These are phyloP conservation scores for Hypoxylon subgilvum DNA, from an alignment of 495 filamentous ascomycete species.

Conservation along the genomic window DNA sequence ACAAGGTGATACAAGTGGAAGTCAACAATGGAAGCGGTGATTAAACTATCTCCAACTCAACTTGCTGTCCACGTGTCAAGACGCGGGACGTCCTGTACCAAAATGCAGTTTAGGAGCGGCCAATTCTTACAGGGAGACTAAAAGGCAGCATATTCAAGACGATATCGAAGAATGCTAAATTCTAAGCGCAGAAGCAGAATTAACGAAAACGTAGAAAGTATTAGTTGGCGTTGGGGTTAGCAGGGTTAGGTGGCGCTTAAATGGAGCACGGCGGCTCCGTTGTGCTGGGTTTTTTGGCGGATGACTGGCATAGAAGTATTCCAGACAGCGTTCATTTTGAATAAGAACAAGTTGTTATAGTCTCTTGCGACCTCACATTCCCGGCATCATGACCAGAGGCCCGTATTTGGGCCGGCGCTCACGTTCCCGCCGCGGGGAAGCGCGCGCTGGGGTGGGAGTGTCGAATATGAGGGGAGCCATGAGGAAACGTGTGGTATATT, in stretches of 20 bases:
- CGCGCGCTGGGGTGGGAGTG: slow-evolving; percentile 29
- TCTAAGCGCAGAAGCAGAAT: slow-evolving; percentile 28
- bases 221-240: slow-evolving; percentile 18
- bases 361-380: slow-evolving; percentile 3
- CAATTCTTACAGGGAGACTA: slow-evolving; percentile 11
- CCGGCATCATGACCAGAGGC: not conserved
- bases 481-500: slow-evolving; percentile 12
- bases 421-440: slow-evolving; percentile 18
- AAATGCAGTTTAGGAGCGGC: slow-evolving; percentile 8
- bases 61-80: slow-evolving; percentile 2
- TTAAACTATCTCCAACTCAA: slow-evolving; percentile 15
- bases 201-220: slow-evolving; percentile 14
- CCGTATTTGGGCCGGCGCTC: slow-evolving; percentile 18
- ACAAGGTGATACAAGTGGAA: slow-evolving; percentile 5
- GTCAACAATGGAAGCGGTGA: slow-evolving; percentile 12
- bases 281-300: slow-evolving; percentile 22
- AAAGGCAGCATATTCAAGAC: slow-evolving; percentile 1
- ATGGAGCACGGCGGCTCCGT: slow-evolving; percentile 27
- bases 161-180: slow-evolving; percentile 12
- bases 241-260: slow-evolving; percentile 30
- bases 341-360: slow-evolving; percentile 11
- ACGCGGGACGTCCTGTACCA: slow-evolving; percentile 4
- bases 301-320: slow-evolving; percentile 38
- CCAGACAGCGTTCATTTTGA: slow-evolving; percentile 24
- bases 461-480: slow-evolving; percentile 10